Percentiles rank a stretch among this genome's conserved stretches.
Evolutionary conservation across 2,329 filamentous ascomycete genomes (phyloP).

Genomic region (Ploettnerulaceae sp.): DNA sequence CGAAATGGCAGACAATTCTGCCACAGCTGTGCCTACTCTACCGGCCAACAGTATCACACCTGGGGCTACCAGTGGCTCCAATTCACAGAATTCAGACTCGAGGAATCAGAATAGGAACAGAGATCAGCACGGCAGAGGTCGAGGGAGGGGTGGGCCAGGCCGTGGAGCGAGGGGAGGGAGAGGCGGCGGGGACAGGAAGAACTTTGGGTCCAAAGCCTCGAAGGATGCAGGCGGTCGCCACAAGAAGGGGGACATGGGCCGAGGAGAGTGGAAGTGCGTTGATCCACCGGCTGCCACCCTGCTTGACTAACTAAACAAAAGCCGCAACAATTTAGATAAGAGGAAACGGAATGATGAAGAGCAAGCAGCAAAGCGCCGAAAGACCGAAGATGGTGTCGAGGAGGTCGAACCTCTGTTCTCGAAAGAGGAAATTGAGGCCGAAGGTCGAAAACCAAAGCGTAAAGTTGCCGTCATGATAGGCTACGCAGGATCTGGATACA

Average conservation of each 20-base stretch:
- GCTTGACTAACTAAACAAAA: constrained; percentile 46
- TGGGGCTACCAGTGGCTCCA: constrained; percentile 14
- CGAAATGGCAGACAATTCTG: constrained; percentile 28
- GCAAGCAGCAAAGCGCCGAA: constrained; percentile 51
- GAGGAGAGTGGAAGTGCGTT: constrained; percentile 59
- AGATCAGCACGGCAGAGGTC: constrained; percentile 18
- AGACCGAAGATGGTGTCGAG: constrained; percentile 38
- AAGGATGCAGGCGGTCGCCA: constrained; percentile 36
- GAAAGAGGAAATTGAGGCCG: constrained; percentile 80
- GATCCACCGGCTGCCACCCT: constrained; percentile 7
- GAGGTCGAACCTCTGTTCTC: constrained; percentile 46
- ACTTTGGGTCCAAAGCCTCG: constrained; percentile 31
- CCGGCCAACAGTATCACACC: not conserved
- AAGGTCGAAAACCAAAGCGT: constrained; percentile 84
- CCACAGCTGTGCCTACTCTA: constrained; percentile 13
- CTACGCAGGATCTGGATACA: constrained; percentile 94
- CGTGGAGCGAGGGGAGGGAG: constrained; percentile 23
- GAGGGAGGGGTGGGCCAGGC: constrained; percentile 9
- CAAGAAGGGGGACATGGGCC: constrained; percentile 64
- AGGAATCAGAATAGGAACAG: constrained; percentile 10
- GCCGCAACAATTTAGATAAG: constrained; percentile 47
- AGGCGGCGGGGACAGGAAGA: constrained; percentile 45
- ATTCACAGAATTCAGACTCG: constrained; percentile 11
- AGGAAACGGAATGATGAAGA: constrained; percentile 46
- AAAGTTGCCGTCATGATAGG: constrained; percentile 96